These are phyloP conservation scores for Fagopyrum homotropicum DNA, from an alignment of 148 eudicot genomes.

Conservation along the genomic window DNA sequence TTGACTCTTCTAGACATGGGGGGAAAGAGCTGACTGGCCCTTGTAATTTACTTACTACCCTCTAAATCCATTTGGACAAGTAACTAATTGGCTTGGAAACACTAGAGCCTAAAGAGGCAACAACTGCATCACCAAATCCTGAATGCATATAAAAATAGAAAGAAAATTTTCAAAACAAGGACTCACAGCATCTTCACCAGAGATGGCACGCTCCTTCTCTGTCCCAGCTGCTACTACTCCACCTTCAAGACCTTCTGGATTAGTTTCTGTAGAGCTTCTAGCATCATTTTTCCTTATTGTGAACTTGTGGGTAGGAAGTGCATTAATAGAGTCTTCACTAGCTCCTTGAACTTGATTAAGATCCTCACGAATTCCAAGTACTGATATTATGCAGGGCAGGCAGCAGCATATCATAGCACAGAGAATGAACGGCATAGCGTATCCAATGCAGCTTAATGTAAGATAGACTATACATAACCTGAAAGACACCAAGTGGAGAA, in stretches of 20 bases:
- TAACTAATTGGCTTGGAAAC: background rate
- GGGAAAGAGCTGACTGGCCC: background rate
- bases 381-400: conserved; percentile 67
- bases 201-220: conserved; percentile 56
- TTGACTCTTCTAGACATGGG: background rate
- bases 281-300: conserved; percentile 41
- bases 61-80: background rate
- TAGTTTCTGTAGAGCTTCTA: conserved; percentile 21
- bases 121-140: background rate
- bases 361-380: conserved; percentile 65
- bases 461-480: conserved; percentile 72
- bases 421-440: conserved; percentile 76
- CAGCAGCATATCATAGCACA: conserved; percentile 80
- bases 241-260: conserved; percentile 38
- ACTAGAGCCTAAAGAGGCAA: background rate
- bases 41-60: background rate
- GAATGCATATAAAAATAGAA: background rate
- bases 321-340: conserved; percentile 58
- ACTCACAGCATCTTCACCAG: conserved; percentile 84
- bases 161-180: background rate
- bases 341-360: conserved; percentile 57
- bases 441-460: conserved; percentile 61
- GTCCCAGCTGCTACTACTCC: conserved; percentile 63
- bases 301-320: conserved; percentile 62
- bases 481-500: conserved; percentile 18